Conservation (phyloP, 2,329 filamentous ascomycete species). For the Parastagonospora avenae region DNA sequence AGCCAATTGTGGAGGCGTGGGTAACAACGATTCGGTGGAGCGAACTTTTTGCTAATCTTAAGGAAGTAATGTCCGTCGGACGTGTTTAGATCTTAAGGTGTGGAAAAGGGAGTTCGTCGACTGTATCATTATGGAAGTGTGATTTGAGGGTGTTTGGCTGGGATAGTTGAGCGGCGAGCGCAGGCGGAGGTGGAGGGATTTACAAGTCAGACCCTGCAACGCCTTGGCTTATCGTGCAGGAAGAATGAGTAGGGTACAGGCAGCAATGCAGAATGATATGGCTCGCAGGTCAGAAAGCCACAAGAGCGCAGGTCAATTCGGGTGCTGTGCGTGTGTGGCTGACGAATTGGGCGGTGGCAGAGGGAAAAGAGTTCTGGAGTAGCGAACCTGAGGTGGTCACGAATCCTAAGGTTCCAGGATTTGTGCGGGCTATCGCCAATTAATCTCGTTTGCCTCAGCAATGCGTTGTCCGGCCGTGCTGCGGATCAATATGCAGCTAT, state of each 20-base stretch:
- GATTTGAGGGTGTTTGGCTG: constrained; percentile 36
- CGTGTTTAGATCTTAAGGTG: constrained; percentile 37
- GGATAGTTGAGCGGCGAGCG: constrained; percentile 39
- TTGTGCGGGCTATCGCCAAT: constrained; percentile 41
- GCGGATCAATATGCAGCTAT: constrained; percentile 42
- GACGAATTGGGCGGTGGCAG: constrained; percentile 36
- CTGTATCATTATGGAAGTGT: constrained; percentile 49
- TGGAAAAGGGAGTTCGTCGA: constrained; percentile 43
- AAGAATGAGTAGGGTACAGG: constrained; percentile 40
- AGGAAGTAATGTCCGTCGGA: constrained; percentile 40
- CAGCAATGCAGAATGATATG: constrained; percentile 47
- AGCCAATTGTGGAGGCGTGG: constrained; percentile 37
- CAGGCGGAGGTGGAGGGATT: constrained; percentile 42
- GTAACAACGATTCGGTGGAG: constrained; percentile 31
- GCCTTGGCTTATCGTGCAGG: constrained; percentile 47
- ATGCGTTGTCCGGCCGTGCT: constrained; percentile 43
- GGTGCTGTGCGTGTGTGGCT: constrained; percentile 32
- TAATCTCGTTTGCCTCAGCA: constrained; percentile 45
- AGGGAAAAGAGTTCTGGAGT: constrained; percentile 33
- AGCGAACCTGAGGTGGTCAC: constrained; percentile 41
- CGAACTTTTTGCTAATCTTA: constrained; percentile 27
- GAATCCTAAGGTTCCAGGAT: constrained; percentile 38
- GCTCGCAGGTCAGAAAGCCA: constrained; percentile 44
- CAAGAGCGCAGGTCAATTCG: constrained; percentile 37
- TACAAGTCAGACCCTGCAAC: constrained; percentile 47